These are phyloP conservation scores for Arthrobotrys megalospora DNA, from an alignment of 2,329 filamentous ascomycete species.

Conservation along the genomic window DNA sequence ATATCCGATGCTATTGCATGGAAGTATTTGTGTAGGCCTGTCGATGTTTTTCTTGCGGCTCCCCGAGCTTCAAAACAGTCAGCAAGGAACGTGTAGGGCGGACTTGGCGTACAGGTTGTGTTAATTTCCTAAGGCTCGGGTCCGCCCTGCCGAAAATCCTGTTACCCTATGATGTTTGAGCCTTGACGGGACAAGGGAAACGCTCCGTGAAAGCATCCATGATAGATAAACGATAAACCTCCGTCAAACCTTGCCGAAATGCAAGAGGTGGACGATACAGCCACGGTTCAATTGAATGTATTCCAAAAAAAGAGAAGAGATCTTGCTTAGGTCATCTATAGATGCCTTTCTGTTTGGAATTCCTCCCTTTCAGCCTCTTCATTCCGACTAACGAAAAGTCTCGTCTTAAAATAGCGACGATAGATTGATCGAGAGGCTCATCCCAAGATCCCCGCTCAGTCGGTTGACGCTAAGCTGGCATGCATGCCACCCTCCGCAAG, in stretches of 20 bases:
- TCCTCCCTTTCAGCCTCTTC: background rate
- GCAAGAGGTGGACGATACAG: background rate
- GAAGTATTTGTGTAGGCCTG: background rate
- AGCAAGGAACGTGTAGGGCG: background rate
- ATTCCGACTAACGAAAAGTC: slow-evolving; percentile 10
- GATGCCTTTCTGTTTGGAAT: slow-evolving; percentile 6
- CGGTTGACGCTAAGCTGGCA: slow-evolving; percentile 9
- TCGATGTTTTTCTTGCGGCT: slow-evolving; percentile 1
- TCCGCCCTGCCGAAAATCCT: slow-evolving; percentile 10
- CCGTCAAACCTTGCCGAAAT: background rate
- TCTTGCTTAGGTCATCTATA: background rate
- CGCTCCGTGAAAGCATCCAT: slow-evolving; percentile 16
- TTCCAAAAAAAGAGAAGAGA: background rate
- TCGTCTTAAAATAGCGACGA: slow-evolving; percentile 17
- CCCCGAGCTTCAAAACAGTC: background rate
- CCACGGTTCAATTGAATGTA: background rate
- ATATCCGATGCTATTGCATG: slow-evolving; percentile 15
- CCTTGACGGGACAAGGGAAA: slow-evolving; percentile 2
- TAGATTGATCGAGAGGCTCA: slow-evolving; percentile 14
- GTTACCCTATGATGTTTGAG: slow-evolving; percentile 10
- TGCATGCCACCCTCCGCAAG: slow-evolving; percentile 1
- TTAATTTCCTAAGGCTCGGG: slow-evolving; percentile 4
- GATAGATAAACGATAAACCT: slow-evolving; percentile 3
- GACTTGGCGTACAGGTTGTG: background rate
- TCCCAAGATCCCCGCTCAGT: slow-evolving; percentile 8